Evolutionary conservation across 768 basidiomycete species (phyloP), one percentile per base, ranked within the genome.

Genomic region (Panaeolus papilionaceus): DNA sequence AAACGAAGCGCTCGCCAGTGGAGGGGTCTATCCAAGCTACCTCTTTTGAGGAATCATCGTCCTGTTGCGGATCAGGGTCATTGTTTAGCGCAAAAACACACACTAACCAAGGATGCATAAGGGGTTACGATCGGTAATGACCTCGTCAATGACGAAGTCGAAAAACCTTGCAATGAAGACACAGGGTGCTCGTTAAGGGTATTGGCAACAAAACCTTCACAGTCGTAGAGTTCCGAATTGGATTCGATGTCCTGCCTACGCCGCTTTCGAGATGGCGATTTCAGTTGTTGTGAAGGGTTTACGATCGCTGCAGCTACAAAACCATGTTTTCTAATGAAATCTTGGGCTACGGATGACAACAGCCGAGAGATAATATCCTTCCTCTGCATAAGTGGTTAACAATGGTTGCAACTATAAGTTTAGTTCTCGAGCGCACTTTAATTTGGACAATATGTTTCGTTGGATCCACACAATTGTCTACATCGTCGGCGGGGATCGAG

Each of bases 401-500:
- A 67, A 23, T 70, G 64, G 16, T 42, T 37, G 63, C 44, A 61
- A 70, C 65, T 69, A 68, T 68, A 44, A 42, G 8, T 38, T 16
- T 44, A 66, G 45, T 33, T 12, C 65, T 62, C 9, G 12, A 40
- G 45, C 81, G 71, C 74, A 94, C 96, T 78, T 87, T 84, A 58
- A 96, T 81, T 65, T 90, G 86, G 38, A 96, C 82, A 5, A 80
- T 73, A 4, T 81, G 79, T 79, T 96, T 96, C 18, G 86, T 81
- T n/a, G 95, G 94, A 70, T 93, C 94, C 37, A 95, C 74, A 67
- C 88, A 88, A 66, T 92, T 91, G 73, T 98, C 95, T 9, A 98
- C 81, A 33, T 89, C 81, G 28, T 81, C 79, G 2, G 88, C 79
- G 51, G 94, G 89, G 20, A 96, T 78, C 9, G 80, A 83, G 67